A percentile compares a stretch with the other conserved stretches of the same genome.
Conservation (phyloP, 352 stramenopile species). For the Sclerospora graminicola region DNA sequence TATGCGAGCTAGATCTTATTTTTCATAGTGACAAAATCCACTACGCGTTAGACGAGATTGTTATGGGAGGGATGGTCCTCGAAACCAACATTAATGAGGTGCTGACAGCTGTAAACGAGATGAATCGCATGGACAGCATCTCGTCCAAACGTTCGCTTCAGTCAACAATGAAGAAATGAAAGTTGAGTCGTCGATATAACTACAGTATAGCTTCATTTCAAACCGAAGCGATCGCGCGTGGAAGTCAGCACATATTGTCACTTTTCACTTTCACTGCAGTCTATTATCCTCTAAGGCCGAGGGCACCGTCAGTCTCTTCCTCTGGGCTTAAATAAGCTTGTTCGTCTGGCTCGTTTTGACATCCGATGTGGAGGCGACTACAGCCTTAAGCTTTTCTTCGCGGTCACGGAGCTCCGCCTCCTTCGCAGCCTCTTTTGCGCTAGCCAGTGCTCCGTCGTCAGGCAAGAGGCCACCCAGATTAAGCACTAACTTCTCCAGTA, state of each 20-base stretch:
- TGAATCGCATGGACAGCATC: conserved; percentile 89
- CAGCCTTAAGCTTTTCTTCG: conserved; percentile 33
- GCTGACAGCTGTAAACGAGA: conserved; percentile 94
- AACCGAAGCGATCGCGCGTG: too few relatives aligned
- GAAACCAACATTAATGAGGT: conserved; percentile 99
- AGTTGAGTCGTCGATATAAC: not conserved
- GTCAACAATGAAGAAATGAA: conserved; percentile 60
- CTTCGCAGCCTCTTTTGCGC: conserved; percentile 31
- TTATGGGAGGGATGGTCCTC: conserved; percentile 99
- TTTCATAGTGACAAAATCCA: conserved; percentile 98
- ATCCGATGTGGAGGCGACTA: conserved; percentile 17
- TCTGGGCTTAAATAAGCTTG: conserved; percentile 55
- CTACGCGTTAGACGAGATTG: conserved; percentile 98
- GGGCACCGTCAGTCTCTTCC: not conserved
- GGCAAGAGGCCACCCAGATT: conserved; percentile 46
- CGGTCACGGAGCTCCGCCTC: conserved; percentile 27
- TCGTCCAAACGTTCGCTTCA: conserved; percentile 72
- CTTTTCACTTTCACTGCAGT: conserved; percentile 1
- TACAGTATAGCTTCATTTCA: not conserved
- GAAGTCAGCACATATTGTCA: too few relatives aligned
- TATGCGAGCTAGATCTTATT: conserved; percentile 99
- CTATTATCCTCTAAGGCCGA: conserved; percentile 11
- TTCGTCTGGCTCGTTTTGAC: conserved; percentile 42
- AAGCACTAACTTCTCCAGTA: conserved; percentile 56
- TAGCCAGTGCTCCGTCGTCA: conserved; percentile 37